Percentiles rank a stretch among this genome's conserved stretches.
Evolutionary conservation across 345 rosid species (phyloP).

Genomic region (Aquilaria sinensis): DNA sequence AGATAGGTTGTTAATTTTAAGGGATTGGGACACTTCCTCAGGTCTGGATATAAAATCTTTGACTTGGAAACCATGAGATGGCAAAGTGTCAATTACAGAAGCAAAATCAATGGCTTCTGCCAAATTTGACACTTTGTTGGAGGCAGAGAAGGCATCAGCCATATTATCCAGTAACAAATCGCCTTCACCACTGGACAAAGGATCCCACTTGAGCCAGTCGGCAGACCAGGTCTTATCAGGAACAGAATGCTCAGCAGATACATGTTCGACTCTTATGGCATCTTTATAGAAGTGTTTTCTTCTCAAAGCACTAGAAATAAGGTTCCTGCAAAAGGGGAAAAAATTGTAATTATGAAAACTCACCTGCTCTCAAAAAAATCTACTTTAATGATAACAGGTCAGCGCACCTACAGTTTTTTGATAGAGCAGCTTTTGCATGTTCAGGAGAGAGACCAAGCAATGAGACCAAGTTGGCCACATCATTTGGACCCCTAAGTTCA

Average conservation of each 20-base stretch:
- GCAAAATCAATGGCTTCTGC: slow-evolving; percentile 52
- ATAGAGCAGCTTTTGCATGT: slow-evolving; percentile 65
- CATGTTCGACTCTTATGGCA: slow-evolving; percentile 53
- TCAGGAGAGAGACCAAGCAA: slow-evolving; percentile 72
- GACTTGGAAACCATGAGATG: slow-evolving; percentile 45
- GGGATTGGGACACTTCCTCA: slow-evolving; percentile 18
- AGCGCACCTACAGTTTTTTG: slow-evolving; percentile 76
- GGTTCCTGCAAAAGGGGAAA: slow-evolving; percentile 37
- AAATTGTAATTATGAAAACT: neutral
- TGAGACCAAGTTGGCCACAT: slow-evolving; percentile 65
- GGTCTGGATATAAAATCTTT: slow-evolving; percentile 32
- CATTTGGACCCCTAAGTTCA: slow-evolving; percentile 83
- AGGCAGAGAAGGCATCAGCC: slow-evolving; percentile 44
- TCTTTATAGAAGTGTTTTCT: slow-evolving; percentile 71
- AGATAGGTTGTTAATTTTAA: slow-evolving; percentile 9
- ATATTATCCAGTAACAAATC: slow-evolving; percentile 71
- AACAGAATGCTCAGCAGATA: slow-evolving; percentile 31
- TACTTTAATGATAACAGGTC: slow-evolving; percentile 6
- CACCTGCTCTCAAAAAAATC: too few species aligned
- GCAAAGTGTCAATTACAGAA: slow-evolving; percentile 33
- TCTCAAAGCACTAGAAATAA: slow-evolving; percentile 55
- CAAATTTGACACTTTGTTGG: slow-evolving; percentile 26
- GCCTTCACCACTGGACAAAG: slow-evolving; percentile 81
- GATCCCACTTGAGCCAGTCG: slow-evolving; percentile 79
- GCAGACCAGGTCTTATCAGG: slow-evolving; percentile 29